Evolutionary conservation across 2,329 filamentous ascomycete species (phyloP).

Genomic region (Epichloe elymi): DNA sequence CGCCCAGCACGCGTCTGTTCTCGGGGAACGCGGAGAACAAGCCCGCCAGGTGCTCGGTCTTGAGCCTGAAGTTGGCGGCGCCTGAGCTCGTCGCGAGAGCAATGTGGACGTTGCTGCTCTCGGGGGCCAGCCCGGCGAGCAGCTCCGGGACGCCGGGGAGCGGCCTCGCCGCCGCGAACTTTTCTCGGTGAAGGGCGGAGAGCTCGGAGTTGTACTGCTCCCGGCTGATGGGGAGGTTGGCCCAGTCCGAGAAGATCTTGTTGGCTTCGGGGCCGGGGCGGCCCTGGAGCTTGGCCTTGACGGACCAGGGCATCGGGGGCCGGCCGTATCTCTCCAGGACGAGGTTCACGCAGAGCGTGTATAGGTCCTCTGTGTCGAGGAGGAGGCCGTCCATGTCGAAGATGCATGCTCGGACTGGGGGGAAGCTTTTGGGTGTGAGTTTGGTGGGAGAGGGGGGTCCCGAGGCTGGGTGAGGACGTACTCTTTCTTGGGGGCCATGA

Average conservation of each 20-base stretch:
- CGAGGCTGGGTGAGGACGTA: slow-evolving; percentile 14
- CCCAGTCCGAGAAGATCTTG: slow-evolving; percentile 60
- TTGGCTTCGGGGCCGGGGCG: slow-evolving; percentile 41
- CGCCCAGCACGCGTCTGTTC: slow-evolving; percentile 67
- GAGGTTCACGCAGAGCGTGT: slow-evolving; percentile 71
- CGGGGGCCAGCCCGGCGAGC: slow-evolving; percentile 32
- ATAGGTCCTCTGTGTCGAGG: slow-evolving; percentile 83
- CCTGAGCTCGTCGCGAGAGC: slow-evolving; percentile 78
- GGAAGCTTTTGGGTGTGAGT: slow-evolving; percentile 39
- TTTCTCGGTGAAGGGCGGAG: slow-evolving; percentile 48
- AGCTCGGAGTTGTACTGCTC: slow-evolving; percentile 53
- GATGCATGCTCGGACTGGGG: slow-evolving; percentile 79
- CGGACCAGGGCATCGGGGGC: slow-evolving; percentile 72
- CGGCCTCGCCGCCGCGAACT: slow-evolving; percentile 63
- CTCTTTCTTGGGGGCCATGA: slow-evolving; percentile 34
- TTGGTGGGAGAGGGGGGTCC: background rate
- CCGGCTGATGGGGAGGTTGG: slow-evolving; percentile 62
- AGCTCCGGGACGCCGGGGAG: slow-evolving; percentile 66
- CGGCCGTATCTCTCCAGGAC: slow-evolving; percentile 64
- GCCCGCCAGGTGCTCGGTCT: slow-evolving; percentile 50
- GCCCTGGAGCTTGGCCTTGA: slow-evolving; percentile 75
- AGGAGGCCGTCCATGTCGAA: slow-evolving; percentile 99
- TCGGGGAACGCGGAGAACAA: slow-evolving; percentile 53
- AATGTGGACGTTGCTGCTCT: slow-evolving; percentile 48
- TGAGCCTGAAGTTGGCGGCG: slow-evolving; percentile 58